Evolutionary conservation across 257 asterid species (phyloP).

Genomic region (Ilex asprella): DNA sequence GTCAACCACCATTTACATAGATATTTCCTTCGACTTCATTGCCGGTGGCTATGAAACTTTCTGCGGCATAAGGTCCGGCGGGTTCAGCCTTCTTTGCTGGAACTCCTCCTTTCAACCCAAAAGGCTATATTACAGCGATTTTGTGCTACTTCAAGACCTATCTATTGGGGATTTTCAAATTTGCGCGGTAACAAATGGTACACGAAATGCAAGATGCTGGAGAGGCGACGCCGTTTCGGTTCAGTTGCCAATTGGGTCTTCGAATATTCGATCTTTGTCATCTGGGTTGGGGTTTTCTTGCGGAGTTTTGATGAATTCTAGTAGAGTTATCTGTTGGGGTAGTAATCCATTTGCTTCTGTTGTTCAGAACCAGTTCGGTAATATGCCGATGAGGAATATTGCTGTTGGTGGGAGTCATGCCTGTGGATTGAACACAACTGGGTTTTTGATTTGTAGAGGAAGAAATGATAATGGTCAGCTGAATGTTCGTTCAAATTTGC

Average conservation of each 20-base stretch:
- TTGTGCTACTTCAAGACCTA: background rate
- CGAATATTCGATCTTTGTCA: background rate
- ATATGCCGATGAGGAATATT: background rate
- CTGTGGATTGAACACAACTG: conserved; percentile 10
- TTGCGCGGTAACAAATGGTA: conserved; percentile 4
- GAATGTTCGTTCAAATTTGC: conserved; percentile 4
- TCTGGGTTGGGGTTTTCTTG: conserved; percentile 15
- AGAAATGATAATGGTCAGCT: conserved; percentile 8
- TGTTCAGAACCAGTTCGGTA: conserved; percentile 3
- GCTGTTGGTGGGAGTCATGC: conserved; percentile 9
- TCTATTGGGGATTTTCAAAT: conserved; percentile 9
- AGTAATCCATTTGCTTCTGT: background rate
- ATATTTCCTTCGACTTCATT: too few relatives aligned
- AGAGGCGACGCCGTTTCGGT: background rate
- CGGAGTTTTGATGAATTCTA: conserved; percentile 2
- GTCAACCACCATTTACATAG: too few relatives aligned
- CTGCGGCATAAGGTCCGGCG: too few relatives aligned
- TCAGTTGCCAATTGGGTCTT: background rate
- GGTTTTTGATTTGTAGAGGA: conserved; percentile 11
- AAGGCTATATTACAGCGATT: conserved; percentile 2
- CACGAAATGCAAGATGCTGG: conserved; percentile 7
- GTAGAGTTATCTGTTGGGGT: conserved; percentile 5
- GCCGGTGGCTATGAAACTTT: too few relatives aligned
- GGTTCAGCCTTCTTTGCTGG: too few relatives aligned
- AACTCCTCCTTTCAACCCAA: too few relatives aligned